Base-by-base conservation (phyloP, 805 yeast genomes). In the Isabelozyma rhagii region DNA sequence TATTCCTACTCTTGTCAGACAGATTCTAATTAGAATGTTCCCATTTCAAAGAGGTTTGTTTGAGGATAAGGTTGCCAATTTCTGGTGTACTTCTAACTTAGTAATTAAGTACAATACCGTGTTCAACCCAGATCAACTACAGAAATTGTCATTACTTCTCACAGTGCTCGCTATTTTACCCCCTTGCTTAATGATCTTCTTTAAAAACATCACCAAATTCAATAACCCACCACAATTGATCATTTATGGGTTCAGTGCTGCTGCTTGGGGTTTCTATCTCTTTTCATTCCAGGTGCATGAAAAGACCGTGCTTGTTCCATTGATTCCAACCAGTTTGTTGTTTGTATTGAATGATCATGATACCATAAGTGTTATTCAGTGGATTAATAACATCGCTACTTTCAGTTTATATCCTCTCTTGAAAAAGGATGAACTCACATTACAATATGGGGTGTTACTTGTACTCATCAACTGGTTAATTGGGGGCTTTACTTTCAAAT, bases 201-300 rank as follows among this genome's bases (percentile, higher is more conserved):
- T 49, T 53, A 70, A 70, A 47, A 59, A 57, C 46, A 38, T 69
- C 2, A 49, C 54, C 5, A 58, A 53, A 25, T 49, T 57, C 17
- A 46, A 55, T 15, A 43, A 59, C 8, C 25, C 40, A 3, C 41
- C 41, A 10, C 44, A 15, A n/a, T 27, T 21, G 55, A 61, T 72
- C 29, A 58, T 73, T 0, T 89, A 91, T 82, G 89, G 92, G 1
- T 78, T 94, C 46, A 82, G 91, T 1, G 84, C 89, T 0, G 83
- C 93, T 50, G 83, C 99, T 0, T 79, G 94, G 84, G 85, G 96
- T 0, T 94, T 94, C 62, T 94, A 78, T 65, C 73, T 94, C 47
- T 94, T 94, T 64, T 86, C 96, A 31, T 94, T 90, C 74, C 98
- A 93, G 65, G 98, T 94, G 4, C 99, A 94, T 64, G 98, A 94